These are phyloP conservation scores for Russula sp. DNA, from an alignment of 768 basidiomycete species.

Conservation along the genomic window DNA sequence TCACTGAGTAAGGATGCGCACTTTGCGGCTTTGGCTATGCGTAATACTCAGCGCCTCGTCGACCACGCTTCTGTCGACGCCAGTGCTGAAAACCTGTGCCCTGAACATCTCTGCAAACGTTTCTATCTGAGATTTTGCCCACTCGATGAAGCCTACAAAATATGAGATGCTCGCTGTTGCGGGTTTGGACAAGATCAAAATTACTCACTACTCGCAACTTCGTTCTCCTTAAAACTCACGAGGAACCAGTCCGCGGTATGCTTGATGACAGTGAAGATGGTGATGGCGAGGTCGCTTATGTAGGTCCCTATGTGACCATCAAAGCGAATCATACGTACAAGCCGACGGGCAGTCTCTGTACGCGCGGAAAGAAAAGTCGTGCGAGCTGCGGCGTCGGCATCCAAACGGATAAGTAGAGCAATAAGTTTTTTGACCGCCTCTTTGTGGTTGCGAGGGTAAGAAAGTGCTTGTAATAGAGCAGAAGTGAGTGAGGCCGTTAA, in stretches of 20 bases:
- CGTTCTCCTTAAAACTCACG: constrained; percentile 91
- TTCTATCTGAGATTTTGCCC: constrained; percentile 86
- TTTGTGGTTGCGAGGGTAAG: constrained; percentile 72
- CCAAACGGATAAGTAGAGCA: constrained; percentile 64
- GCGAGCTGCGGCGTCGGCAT: constrained; percentile 72
- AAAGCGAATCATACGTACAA: constrained; percentile 83
- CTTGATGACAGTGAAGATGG: constrained; percentile 91
- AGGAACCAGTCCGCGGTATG: constrained; percentile 99
- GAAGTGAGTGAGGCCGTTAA: constrained; percentile 64
- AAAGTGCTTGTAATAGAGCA: constrained; percentile 67
- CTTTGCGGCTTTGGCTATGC: constrained; percentile 78
- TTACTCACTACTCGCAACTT: constrained; percentile 81
- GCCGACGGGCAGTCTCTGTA: constrained; percentile 61
- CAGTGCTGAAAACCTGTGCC: constrained; percentile 86
- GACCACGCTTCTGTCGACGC: constrained; percentile 61
- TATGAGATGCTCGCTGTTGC: background rate
- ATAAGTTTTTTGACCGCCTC: constrained; percentile 65
- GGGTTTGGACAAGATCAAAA: background rate
- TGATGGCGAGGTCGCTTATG: constrained; percentile 79
- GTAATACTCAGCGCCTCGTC: constrained; percentile 77
- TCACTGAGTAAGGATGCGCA: constrained; percentile 29
- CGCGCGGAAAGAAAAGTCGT: constrained; percentile 79
- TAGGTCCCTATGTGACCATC: constrained; percentile 86
- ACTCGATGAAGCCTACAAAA: constrained; percentile 79
- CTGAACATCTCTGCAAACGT: constrained; percentile 79